Evolutionary conservation across 2,329 filamentous ascomycete genomes (phyloP).

Genomic region (Trichophyton schoenleinii): DNA sequence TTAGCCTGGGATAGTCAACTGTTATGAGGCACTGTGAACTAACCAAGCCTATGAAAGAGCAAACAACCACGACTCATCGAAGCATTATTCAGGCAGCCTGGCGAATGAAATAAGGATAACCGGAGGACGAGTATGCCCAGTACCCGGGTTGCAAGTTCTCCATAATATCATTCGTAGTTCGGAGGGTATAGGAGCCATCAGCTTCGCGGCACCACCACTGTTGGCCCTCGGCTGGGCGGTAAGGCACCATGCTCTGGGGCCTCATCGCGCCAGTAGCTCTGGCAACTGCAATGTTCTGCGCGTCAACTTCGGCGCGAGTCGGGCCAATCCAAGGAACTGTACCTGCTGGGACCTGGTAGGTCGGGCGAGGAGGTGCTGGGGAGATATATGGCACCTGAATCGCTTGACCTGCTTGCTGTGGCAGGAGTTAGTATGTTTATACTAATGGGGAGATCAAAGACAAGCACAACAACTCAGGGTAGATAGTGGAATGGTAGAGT

Average conservation of each 20-base stretch:
- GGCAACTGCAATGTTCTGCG: slow-evolving; percentile 20
- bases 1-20: neutral
- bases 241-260: slow-evolving; percentile 21
- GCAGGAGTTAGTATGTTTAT: neutral
- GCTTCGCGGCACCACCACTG: slow-evolving; percentile 27
- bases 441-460: neutral
- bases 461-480: neutral
- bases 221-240: slow-evolving; percentile 19
- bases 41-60: neutral
- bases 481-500: neutral
- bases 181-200: slow-evolving; percentile 24
- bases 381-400: slow-evolving; percentile 5
- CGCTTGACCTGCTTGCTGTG: slow-evolving; percentile 4
- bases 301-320: slow-evolving; percentile 19
- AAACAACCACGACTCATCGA: neutral
- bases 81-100: neutral
- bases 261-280: slow-evolving; percentile 14
- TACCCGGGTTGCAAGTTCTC: slow-evolving; percentile 20
- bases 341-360: slow-evolving; percentile 2
- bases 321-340: slow-evolving; percentile 14
- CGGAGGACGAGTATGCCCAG: slow-evolving; percentile 14
- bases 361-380: slow-evolving; percentile 5
- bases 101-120: slow-evolving; percentile 11
- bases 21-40: neutral
- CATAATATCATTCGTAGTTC: slow-evolving; percentile 21